phyloP scores from a whole-genome alignment of 2,329 filamentous ascomycete species.

The Venturia pyrina region DNA sequence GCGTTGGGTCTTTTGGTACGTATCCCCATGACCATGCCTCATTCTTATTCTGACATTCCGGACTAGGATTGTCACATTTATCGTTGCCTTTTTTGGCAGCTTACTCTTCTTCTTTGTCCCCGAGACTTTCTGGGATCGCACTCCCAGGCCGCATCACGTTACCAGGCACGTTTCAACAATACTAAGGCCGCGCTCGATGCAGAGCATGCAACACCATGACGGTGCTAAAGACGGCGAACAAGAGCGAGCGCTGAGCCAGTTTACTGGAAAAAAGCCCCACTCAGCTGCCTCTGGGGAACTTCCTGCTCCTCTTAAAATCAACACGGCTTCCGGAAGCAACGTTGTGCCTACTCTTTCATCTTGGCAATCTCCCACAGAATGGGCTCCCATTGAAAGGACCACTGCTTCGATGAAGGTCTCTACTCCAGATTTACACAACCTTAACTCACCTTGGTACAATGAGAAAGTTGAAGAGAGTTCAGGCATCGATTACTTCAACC shows the following conservation, averaged over 20 bases:
- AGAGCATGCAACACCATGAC: neutral
- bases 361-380: slow-evolving; percentile 10
- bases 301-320: neutral
- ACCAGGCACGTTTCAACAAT: neutral
- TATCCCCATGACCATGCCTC: slow-evolving; percentile 11
- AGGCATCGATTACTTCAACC: slow-evolving; percentile 19
- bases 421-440: slow-evolving; percentile 26
- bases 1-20: slow-evolving; percentile 84
- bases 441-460: slow-evolving; percentile 28
- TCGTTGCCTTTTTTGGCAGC: slow-evolving; percentile 59
- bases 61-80: slow-evolving; percentile 65
- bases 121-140: slow-evolving; percentile 91
- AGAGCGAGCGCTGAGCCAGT: neutral
- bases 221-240: neutral
- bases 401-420: neutral
- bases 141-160: slow-evolving; percentile 42
- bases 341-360: neutral
- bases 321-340: neutral
- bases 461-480: slow-evolving; percentile 16
- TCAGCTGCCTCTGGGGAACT: neutral
- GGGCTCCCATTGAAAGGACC: neutral
- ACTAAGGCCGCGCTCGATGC: neutral
- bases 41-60: neutral
- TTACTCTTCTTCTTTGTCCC: slow-evolving; percentile 85
- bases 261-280: neutral